Evolutionary conservation across 1,284 basidiomycete species (phyloP), one percentile per base, ranked within the genome.

Genomic region (Trametes hirsuta): DNA sequence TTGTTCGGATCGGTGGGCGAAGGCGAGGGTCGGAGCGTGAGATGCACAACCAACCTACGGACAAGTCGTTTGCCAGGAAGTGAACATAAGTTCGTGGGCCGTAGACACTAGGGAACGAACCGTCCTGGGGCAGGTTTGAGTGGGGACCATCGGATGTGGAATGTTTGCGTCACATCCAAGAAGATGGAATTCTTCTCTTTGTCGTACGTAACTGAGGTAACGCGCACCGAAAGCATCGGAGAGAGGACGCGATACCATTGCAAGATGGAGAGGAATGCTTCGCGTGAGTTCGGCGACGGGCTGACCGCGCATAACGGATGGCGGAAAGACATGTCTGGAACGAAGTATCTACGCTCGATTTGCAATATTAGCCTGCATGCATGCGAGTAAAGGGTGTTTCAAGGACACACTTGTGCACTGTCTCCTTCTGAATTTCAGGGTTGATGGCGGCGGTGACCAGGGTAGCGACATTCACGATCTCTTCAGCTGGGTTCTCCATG

Each of bases 221-320:
- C 74, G 39, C 74, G 66, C 6, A 82, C 65, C 15, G 77, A 74
- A 21, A 84, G 51, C 21, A 30, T 72, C 14, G 84, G 83, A 2
- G 84, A 85, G 65, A 87, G 67, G 35, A 87, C 74, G 47, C 84
- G 81, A 69, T 87, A 85, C 83, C 84, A 87, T 82, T 84, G 83
- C 67, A 83, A 84, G 40, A 87, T 79, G 4, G 78, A 80, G 37
- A 85, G 73, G 15, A 87, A 71, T 10, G 69, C 69, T 11, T 83
- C 80, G 58, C 84, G 77, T 15, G 84, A 85, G 45, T 76, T 74
- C 6, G 75, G 75, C 0, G 75, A 77, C 12, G 81, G 71, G 3
- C 70, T 55, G 4, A 87, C 80, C 47, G 72, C 68, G 69, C 79
- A 84, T 9, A 86, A 61, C 0, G 85, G 85, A 68, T 87, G 84